phyloP scores from a whole-genome alignment of 192 early-diverging fungal genomes.

The Ambispora gerdemannii region DNA sequence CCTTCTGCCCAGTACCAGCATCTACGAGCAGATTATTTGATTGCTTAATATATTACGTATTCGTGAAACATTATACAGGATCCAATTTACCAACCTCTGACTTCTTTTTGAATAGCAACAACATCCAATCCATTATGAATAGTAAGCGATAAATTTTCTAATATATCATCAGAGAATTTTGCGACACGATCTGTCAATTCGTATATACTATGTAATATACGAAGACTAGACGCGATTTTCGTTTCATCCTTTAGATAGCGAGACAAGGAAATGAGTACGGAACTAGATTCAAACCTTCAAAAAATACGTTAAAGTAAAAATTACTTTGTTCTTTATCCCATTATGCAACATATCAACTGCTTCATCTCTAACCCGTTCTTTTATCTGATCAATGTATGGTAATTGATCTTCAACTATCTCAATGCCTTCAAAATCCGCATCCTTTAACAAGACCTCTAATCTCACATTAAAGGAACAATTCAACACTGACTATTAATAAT shows the following conservation, averaged over 20 bases:
- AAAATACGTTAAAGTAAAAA: not conserved
- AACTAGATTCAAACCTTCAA: not conserved
- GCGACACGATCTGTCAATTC: constrained; percentile 43
- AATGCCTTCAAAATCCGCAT: constrained; percentile 64
- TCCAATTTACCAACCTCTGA: constrained; percentile 38
- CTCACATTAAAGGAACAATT: not conserved
- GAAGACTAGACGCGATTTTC: constrained; percentile 50
- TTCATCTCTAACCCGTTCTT: constrained; percentile 43
- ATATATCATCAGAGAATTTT: constrained; percentile 37
- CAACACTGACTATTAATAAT: not conserved
- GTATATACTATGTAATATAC: constrained; percentile 53
- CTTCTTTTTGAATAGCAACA: constrained; percentile 48
- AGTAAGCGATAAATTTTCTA: constrained; percentile 38
- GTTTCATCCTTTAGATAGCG: constrained; percentile 38
- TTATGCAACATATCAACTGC: constrained; percentile 50
- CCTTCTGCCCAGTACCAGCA: constrained; percentile 31
- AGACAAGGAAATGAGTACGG: not conserved
- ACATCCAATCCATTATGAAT: constrained; percentile 52
- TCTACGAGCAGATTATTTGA: constrained; percentile 31
- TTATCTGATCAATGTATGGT: constrained; percentile 43
- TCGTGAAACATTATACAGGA: not conserved
- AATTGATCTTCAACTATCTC: constrained; percentile 59
- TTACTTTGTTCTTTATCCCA: constrained; percentile 38
- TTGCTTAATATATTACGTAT: not conserved
- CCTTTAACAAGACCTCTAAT: constrained; percentile 52